These are phyloP conservation scores for Yarrowia sp. DNA, from an alignment of 805 yeast genomes.

Conservation along the genomic window DNA sequence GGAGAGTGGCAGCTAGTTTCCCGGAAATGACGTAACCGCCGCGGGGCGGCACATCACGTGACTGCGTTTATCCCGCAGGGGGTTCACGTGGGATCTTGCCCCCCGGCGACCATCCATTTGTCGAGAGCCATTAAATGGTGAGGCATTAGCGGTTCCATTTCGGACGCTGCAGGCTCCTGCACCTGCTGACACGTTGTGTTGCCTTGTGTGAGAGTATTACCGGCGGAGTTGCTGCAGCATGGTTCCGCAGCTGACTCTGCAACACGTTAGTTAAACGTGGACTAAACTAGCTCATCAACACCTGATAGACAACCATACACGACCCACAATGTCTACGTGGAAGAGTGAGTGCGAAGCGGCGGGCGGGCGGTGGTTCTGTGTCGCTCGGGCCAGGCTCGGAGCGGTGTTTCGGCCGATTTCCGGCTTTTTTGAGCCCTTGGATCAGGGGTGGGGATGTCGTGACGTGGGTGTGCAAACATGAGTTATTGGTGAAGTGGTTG, in stretches of 20 bases:
- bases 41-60: conserved; percentile 14
- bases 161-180: conserved; percentile 9
- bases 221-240: conserved; percentile 19
- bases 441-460: too few relatives aligned
- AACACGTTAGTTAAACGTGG: conserved; percentile 31
- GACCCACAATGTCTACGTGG: conserved; percentile 30
- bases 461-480: too few relatives aligned
- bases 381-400: too few relatives aligned
- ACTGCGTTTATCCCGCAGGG: conserved; percentile 25
- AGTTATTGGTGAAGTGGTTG: too few relatives aligned
- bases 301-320: conserved; percentile 30
- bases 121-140: not conserved
- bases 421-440: too few relatives aligned
- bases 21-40: conserved; percentile 3
- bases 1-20: not conserved
- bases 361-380: too few relatives aligned
- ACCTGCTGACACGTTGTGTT: conserved; percentile 32
- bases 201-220: conserved; percentile 15
- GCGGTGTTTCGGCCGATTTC: too few relatives aligned
- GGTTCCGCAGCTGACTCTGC: conserved; percentile 35
- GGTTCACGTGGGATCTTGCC: not conserved
- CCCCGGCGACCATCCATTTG: too few relatives aligned
- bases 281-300: conserved; percentile 36
- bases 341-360: conserved; percentile 48
- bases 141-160: not conserved